Evolutionary conservation across 2,329 filamentous ascomycete species (phyloP).

Genomic region (Claviceps sp.): DNA sequence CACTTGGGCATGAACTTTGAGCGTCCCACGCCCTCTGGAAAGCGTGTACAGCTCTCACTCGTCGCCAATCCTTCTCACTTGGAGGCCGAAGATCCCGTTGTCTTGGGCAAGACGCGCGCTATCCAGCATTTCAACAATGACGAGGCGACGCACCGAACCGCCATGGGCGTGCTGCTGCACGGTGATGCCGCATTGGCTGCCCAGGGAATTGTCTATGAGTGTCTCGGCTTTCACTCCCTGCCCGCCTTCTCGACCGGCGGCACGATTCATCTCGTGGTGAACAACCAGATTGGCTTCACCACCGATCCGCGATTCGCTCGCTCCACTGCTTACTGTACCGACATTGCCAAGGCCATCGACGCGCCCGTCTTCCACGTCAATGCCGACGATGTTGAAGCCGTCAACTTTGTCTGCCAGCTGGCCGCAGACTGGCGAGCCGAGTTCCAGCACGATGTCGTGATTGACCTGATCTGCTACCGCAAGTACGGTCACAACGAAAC

Average conservation of each 20-base stretch:
- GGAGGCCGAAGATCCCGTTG: slow-evolving; percentile 95
- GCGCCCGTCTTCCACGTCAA: slow-evolving; percentile 99
- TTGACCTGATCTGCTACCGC: slow-evolving; percentile 97
- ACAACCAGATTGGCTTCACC: slow-evolving; percentile 99
- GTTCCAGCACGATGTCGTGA: slow-evolving; percentile 96
- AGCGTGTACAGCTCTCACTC: slow-evolving; percentile 96
- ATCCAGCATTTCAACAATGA: slow-evolving; percentile 99
- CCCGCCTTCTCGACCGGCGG: slow-evolving; percentile 95
- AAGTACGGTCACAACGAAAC: slow-evolving; percentile 99
- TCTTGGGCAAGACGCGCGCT: slow-evolving; percentile 91
- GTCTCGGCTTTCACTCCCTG: slow-evolving; percentile 90
- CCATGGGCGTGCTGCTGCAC: slow-evolving; percentile 92
- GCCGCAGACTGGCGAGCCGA: slow-evolving; percentile 96
- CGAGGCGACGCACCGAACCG: slow-evolving; percentile 73
- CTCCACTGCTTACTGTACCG: slow-evolving; percentile 96
- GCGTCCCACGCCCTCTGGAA: slow-evolving; percentile 91
- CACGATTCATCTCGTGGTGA: slow-evolving; percentile 92
- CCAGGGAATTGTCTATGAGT: slow-evolving; percentile 97
- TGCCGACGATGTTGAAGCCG: slow-evolving; percentile 92
- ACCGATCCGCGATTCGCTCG: slow-evolving; percentile 95
- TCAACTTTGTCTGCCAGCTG: slow-evolving; percentile 96
- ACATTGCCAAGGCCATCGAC: slow-evolving; percentile 97
- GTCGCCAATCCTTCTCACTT: slow-evolving; percentile 97
- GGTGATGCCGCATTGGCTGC: slow-evolving; percentile 95
- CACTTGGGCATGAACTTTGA: slow-evolving; percentile 99